Conservation (phyloP, 345 rosid species). For the Abelmoschus esculentus region DNA sequence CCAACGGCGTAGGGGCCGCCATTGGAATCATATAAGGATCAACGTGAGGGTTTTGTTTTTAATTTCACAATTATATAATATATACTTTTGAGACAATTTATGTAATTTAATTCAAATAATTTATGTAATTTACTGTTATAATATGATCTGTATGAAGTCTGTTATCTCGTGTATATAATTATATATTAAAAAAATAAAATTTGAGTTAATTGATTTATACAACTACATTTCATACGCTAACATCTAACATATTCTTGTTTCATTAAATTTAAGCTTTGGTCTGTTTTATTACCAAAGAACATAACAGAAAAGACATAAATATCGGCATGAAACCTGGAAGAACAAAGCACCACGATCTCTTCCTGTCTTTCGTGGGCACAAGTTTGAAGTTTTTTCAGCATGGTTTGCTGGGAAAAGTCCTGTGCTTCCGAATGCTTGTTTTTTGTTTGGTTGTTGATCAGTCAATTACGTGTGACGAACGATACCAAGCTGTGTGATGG, state of each 20-base stretch:
- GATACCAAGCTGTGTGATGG: not conserved
- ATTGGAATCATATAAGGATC: slow-evolving; percentile 56
- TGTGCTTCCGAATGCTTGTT: not conserved
- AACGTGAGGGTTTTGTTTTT: slow-evolving; percentile 36
- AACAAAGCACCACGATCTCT: not conserved
- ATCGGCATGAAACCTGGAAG: slow-evolving; percentile 4
- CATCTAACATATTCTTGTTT: not conserved
- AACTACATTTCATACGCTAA: too few relatives aligned
- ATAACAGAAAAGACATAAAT: not conserved
- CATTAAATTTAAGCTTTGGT: not conserved
- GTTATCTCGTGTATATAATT: too few relatives aligned
- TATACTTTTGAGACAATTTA: slow-evolving; percentile 16
- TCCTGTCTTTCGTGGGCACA: not conserved
- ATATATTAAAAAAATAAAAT: too few relatives aligned
- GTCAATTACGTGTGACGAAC: not conserved
- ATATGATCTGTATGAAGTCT: too few relatives aligned
- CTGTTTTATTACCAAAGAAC: too few relatives aligned
- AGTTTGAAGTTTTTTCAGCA: not conserved
- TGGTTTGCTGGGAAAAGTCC: not conserved
- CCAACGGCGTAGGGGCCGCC: slow-evolving; percentile 98
- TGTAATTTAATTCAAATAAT: too few relatives aligned
- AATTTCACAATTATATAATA: not conserved
- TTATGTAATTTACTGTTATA: too few relatives aligned
- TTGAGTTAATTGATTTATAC: too few relatives aligned
- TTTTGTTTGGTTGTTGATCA: not conserved